Percentiles rank a stretch among this genome's conserved stretches.
These are phyloP conservation scores for Vararia minispora DNA, from an alignment of 768 basidiomycete genomes.

Conservation along the genomic window DNA sequence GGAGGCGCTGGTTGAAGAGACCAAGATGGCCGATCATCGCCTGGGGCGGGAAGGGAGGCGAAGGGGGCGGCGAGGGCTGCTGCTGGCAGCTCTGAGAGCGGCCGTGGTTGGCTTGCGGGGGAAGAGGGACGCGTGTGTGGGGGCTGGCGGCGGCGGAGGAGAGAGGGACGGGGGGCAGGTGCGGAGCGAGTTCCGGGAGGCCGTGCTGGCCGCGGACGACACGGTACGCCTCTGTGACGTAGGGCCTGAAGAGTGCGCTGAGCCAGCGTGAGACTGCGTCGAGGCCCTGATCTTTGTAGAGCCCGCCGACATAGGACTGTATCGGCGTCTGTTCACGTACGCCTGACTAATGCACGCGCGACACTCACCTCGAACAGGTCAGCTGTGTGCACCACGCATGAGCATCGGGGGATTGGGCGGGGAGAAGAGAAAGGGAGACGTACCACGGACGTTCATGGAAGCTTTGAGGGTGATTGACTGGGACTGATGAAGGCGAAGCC, in stretches of 20 bases:
- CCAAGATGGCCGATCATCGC: constrained; percentile 52
- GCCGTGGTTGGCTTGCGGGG: too few relatives aligned
- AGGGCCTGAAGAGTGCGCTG: constrained; percentile 49
- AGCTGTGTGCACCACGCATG: constrained; percentile 29
- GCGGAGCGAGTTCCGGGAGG: constrained; percentile 32
- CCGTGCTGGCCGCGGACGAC: constrained; percentile 58
- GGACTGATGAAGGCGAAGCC: constrained; percentile 54
- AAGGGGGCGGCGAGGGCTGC: constrained; percentile 12
- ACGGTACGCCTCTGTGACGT: constrained; percentile 48
- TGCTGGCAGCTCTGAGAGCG: too few relatives aligned
- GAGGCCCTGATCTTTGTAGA: constrained; percentile 63
- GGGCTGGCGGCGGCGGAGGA: constrained; percentile 15
- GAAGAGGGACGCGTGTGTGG: constrained; percentile 1
- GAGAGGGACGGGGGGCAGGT: constrained; percentile 17
- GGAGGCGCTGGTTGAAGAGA: constrained; percentile 69
- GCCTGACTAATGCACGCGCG: not conserved
- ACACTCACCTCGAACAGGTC: constrained; percentile 63
- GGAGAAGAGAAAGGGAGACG: constrained; percentile 9
- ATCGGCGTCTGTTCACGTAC: not conserved
- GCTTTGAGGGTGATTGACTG: constrained; percentile 63
- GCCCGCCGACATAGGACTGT: constrained; percentile 71
- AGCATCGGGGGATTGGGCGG: constrained; percentile 6
- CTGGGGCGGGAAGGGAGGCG: constrained; percentile 1
- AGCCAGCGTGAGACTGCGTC: constrained; percentile 49
- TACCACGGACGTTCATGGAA: constrained; percentile 66